A percentile compares a stretch with the other conserved stretches of the same genome.
These are phyloP conservation scores for Zymoseptoria pseudotritici DNA, from an alignment of 2,329 filamentous ascomycete species.

Conservation along the genomic window DNA sequence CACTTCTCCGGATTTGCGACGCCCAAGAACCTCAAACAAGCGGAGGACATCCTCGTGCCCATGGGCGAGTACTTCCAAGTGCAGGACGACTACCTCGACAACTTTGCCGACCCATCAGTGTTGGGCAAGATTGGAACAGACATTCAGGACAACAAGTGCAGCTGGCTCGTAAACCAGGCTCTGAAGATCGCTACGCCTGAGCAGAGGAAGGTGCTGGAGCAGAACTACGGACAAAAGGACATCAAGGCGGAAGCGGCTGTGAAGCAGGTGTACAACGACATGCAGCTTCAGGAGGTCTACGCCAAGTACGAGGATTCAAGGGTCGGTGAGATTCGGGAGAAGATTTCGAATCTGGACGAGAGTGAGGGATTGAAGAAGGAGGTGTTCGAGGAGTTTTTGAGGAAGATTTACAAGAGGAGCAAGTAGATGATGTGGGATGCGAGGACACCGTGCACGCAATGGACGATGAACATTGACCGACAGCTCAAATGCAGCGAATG, in stretches of 20 bases:
- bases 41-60: constrained; percentile 86
- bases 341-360: constrained; percentile 79
- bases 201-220: constrained; percentile 79
- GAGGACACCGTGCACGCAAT: too few species aligned
- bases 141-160: constrained; percentile 99
- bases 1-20: constrained; percentile 80
- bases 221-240: constrained; percentile 93
- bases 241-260: constrained; percentile 71
- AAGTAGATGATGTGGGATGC: constrained; percentile 54
- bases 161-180: constrained; percentile 95
- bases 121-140: constrained; percentile 99
- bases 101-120: constrained; percentile 83
- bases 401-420: constrained; percentile 97
- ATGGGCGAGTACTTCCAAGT: constrained; percentile 99
- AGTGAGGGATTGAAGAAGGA: constrained; percentile 79
- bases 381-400: constrained; percentile 81
- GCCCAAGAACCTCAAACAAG: constrained; percentile 78
- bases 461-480: too few species aligned
- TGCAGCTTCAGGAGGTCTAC: constrained; percentile 77
- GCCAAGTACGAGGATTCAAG: constrained; percentile 82
- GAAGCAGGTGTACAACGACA: constrained; percentile 81
- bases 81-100: constrained; percentile 98
- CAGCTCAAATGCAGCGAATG: too few species aligned
- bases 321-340: constrained; percentile 65
- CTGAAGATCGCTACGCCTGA: constrained; percentile 71